Conservation (phyloP, 208 protist species). For the Acanthamoeba castellanii region DNA sequence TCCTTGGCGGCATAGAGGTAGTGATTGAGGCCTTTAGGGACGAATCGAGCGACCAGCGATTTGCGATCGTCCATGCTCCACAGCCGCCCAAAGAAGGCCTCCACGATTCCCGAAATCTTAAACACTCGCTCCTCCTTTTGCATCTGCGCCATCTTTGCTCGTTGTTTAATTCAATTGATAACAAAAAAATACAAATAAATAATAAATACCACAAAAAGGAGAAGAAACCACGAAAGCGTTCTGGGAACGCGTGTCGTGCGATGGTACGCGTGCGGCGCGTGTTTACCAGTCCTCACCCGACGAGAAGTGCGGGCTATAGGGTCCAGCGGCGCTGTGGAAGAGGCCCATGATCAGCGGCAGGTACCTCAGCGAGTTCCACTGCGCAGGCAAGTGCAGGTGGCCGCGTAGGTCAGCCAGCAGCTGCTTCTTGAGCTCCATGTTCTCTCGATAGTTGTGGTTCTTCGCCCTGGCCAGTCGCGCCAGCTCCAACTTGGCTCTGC, state of each 20-base stretch:
- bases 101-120: conserved; percentile 17
- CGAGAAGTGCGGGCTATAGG: background rate
- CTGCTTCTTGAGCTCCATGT: background rate
- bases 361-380: background rate
- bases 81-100: conserved; percentile 25
- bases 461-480: background rate
- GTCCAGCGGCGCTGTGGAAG: background rate
- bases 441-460: conserved; percentile 4
- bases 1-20: conserved; percentile 62
- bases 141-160: background rate
- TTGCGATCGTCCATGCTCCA: conserved; percentile 28
- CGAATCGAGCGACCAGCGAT: background rate
- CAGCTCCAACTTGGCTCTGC: conserved; percentile 3
- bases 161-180: background rate
- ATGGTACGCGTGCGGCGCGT: too few relatives aligned
- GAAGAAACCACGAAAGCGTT: too few relatives aligned
- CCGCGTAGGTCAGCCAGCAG: background rate
- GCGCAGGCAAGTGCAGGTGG: background rate
- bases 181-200: background rate
- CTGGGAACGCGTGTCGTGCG: too few relatives aligned
- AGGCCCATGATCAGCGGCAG: conserved; percentile 45
- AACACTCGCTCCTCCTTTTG: background rate
- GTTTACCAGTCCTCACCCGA: background rate
- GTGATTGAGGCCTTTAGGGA: conserved; percentile 46
- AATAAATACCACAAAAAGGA: too few relatives aligned